Evolutionary conservation across 176 grass and related monocot species (phyloP).

Genomic region (Oryza meridionalis): DNA sequence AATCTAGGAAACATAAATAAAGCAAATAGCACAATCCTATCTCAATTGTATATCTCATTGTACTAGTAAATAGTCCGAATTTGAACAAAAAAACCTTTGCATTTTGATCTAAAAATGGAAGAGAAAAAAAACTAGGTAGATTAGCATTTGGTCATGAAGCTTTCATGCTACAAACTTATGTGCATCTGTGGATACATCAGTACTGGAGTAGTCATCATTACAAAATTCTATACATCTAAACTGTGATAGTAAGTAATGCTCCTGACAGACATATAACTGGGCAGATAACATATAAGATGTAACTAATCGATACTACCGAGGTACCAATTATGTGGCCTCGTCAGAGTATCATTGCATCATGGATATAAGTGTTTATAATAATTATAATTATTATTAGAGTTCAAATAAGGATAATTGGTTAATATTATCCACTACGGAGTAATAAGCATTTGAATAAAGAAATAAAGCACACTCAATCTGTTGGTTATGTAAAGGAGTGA

Average conservation of each 20-base stretch:
- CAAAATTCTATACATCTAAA: slow-evolving; percentile 7
- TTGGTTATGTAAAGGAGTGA: background rate
- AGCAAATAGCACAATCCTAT: background rate
- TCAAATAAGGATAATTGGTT: background rate
- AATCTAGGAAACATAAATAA: slow-evolving; percentile 14
- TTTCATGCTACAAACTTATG: slow-evolving; percentile 26
- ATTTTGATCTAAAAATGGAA: slow-evolving; percentile 20
- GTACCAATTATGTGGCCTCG: background rate
- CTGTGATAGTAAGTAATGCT: slow-evolving; percentile 14
- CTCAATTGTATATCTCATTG: background rate
- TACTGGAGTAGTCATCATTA: background rate
- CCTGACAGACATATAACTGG: background rate
- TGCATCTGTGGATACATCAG: background rate
- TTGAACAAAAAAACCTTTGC: background rate
- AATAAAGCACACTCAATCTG: slow-evolving; percentile 19
- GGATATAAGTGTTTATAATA: background rate
- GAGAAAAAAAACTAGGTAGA: slow-evolving; percentile 8
- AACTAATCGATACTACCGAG: background rate
- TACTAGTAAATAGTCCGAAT: background rate
- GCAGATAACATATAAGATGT: background rate
- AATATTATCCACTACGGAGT: background rate
- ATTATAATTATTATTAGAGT: background rate
- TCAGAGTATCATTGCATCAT: background rate
- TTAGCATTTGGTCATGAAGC: background rate
- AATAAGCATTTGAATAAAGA: background rate